These are phyloP conservation scores for Cyclocybe aegerita DNA, from an alignment of 768 basidiomycete genomes.

Conservation along the genomic window DNA sequence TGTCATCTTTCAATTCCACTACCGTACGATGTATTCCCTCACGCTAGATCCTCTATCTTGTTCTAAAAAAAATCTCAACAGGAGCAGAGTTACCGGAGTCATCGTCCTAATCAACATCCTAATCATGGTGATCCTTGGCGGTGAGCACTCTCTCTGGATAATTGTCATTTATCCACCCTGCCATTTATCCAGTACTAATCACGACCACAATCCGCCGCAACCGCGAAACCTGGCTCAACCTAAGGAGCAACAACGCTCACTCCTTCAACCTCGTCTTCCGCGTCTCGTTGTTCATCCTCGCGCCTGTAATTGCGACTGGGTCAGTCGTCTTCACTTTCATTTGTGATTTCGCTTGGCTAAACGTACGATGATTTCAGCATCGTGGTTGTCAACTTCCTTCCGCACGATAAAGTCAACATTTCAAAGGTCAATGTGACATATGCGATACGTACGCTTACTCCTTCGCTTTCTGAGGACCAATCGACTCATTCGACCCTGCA, in stretches of 20 bases:
- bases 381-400: too few relatives aligned
- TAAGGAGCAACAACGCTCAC: not conserved
- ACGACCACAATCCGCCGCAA: conserved; percentile 1
- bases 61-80: not conserved
- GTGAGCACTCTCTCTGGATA: too few relatives aligned
- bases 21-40: conserved; percentile 1
- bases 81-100: not conserved
- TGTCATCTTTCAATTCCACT: conserved; percentile 5
- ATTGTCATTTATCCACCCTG: too few relatives aligned
- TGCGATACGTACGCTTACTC: not conserved
- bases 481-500: not conserved
- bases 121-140: too few relatives aligned
- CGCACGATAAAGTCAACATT: too few relatives aligned
- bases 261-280: conserved; percentile 6
- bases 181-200: not conserved
- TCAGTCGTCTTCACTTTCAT: not conserved
- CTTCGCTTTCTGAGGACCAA: not conserved
- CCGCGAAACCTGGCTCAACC: conserved; percentile 1
- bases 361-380: too few relatives aligned
- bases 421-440: not conserved
- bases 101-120: too few relatives aligned
- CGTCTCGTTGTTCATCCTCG: not conserved
- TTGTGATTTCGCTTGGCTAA: too few relatives aligned
- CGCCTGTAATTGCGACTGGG: conserved; percentile 3
- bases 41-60: not conserved